Conservation (phyloP, 345 rosid genomes). For the Punica granatum region DNA sequence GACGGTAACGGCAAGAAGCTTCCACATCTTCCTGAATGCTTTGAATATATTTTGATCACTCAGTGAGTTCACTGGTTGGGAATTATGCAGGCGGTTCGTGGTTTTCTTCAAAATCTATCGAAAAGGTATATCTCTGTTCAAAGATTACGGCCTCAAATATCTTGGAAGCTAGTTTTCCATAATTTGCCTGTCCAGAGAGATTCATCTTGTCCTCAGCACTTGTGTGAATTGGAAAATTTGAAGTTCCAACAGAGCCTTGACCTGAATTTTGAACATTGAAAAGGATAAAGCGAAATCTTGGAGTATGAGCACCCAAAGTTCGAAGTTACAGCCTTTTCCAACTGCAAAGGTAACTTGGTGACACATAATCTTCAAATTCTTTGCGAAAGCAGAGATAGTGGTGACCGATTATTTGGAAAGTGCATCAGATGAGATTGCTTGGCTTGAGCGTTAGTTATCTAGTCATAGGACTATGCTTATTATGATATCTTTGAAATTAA, state of each 20-base stretch:
- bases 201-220: not conserved
- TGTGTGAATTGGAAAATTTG: not conserved
- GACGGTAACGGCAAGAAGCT: slow-evolving; percentile 40
- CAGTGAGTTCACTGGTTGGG: slow-evolving; percentile 3
- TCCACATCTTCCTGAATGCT: not conserved
- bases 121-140: slow-evolving; percentile 45
- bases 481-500: no score
- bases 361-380: no score
- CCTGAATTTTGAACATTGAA: not conserved
- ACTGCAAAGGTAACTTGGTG: not conserved
- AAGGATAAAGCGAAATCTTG: slow-evolving; percentile 3
- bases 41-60: not conserved
- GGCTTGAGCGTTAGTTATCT: no score
- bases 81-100: slow-evolving; percentile 53
- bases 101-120: slow-evolving; percentile 81
- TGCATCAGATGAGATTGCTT: no score
- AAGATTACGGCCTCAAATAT: not conserved
- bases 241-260: not conserved
- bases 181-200: not conserved
- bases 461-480: no score
- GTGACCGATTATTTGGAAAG: no score
- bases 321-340: not conserved
- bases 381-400: no score
- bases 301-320: not conserved
- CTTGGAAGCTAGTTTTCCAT: no score